Base-by-base conservation (phyloP, 352 stramenopile species). In the Phytopythium vexans region DNA sequence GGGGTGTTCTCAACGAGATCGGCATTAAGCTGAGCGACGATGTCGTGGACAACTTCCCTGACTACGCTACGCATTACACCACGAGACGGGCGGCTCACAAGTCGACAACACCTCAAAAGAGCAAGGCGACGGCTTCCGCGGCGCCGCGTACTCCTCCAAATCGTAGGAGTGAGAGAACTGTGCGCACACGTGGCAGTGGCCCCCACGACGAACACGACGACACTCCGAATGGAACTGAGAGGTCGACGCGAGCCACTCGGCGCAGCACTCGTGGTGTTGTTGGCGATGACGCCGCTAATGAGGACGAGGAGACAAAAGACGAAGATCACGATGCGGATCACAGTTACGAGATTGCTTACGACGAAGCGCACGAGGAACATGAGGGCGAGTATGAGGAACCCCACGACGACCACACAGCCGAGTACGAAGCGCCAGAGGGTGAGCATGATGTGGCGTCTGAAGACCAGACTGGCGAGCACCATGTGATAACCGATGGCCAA, bases 1-100 rank as follows among this genome's bases (percentile, higher is more conserved):
- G 77, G 71, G 62, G 53, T 15, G 83, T 62, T 11, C 53, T 92
- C 53, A 88, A 85, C 45, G 76, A 86, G 33, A 92, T 86, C 37
- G 78, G 74, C 9, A 81, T 83, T 54, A 72, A 81, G 3, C 40
- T 64, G 12, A 60, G 76, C 36, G 69, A 88, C 36, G 72, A 90
- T 53, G 67, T 70, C 2, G 67, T 61, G 7, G 80, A 91, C 43
- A 60, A 74, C 0, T 86, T 89, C 37, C 66, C 66, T 9, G 53
- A 81, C 10, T 79, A 82, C 31, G 58, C 68, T 8, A 64, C 41
- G 3, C 77, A 86, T 42, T 87, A 88, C 46, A 52, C 32, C 77
- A 84, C 54, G 71, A 72, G 56, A 32, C 60, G 36, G 3, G 35
- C 60, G 2, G 45, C 62, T 4, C 58, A 58, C n/a, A 87, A 79